Evolutionary conservation across 2,329 filamentous ascomycete species (phyloP), one percentile per base, ranked within the genome.

Genomic region (Xylaria sp.): DNA sequence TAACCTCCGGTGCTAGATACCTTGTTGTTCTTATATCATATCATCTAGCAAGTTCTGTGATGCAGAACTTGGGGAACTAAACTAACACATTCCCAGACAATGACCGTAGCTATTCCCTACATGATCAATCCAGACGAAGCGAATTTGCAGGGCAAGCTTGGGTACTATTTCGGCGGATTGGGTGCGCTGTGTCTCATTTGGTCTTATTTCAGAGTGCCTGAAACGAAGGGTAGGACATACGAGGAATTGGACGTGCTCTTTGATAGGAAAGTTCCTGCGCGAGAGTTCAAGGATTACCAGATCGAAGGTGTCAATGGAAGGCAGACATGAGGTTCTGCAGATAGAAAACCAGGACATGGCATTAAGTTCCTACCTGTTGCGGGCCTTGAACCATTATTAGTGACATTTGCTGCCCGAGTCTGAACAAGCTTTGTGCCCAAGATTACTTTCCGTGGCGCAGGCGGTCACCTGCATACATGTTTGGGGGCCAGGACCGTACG

Each of bases 101-200:
- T 79, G 78, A 80, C 78, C 1, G 76, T 80, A 0, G 78, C 76
- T 1, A 79, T 80, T 50, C 78, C 78, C 1, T 80, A 80, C 61
- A 76, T 80, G 74, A 79, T 80, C 63, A 80, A 80, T 61, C 77
- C 77, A 0, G 76, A 78, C 50, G 70, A 80, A 67, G 78, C 76
- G 25, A 78, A 80, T 57, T 75, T 79, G 73, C 77, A 78, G 54
- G 78, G 78, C 5, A 80, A 80, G 63, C 69, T 78, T 5, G 75
- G 76, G 0, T 80, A 78, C 60, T 78, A 78, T 66, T 79, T 78
- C 52, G 78, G 77, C 14, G 77, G 77, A 0, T 60, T 79, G 12
- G 76, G 74, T 5, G 67, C 71, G 1, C 12, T 78, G 4, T 79
- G 77, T 52, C 71, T 76, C 8, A 49, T 74, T 1, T 79, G 77